phyloP scores from a whole-genome alignment of 2,329 filamentous ascomycete genomes.

The Hypoxylon sp. region DNA sequence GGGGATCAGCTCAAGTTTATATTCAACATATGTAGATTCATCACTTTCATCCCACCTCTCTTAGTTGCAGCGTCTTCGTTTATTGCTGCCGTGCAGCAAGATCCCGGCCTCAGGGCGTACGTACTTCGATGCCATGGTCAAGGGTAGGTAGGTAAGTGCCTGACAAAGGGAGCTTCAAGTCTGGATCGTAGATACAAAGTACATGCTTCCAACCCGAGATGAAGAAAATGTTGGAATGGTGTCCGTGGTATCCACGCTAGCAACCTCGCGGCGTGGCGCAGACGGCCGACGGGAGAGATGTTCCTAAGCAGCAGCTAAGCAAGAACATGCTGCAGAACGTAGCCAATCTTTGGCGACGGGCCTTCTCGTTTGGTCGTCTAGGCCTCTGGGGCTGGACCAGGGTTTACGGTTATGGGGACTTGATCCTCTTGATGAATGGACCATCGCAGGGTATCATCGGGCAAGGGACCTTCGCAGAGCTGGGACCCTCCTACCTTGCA shows the following conservation, averaged over 20 bases:
- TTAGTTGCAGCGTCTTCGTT: slow-evolving; percentile 12
- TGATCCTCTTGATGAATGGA: slow-evolving; percentile 29
- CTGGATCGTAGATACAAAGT: slow-evolving; percentile 20
- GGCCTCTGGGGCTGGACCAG: slow-evolving; percentile 25
- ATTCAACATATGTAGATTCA: slow-evolving; percentile 18
- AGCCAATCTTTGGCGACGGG: slow-evolving; percentile 29
- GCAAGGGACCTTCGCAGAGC: slow-evolving; percentile 32
- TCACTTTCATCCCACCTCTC: slow-evolving; percentile 7
- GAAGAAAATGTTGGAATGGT: slow-evolving; percentile 26
- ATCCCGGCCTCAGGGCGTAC: slow-evolving; percentile 18
- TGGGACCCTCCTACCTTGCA: slow-evolving; percentile 38
- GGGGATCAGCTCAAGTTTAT: slow-evolving; percentile 42
- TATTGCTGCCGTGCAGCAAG: slow-evolving; percentile 17
- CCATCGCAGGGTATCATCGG: slow-evolving; percentile 29
- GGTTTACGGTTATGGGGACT: slow-evolving; percentile 22
- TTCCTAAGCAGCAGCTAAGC: slow-evolving; percentile 17
- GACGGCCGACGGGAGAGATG: slow-evolving; percentile 29
- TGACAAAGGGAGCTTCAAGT: slow-evolving; percentile 10
- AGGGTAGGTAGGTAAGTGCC: slow-evolving; percentile 22
- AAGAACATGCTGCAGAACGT: slow-evolving; percentile 31
- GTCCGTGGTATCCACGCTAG: slow-evolving; percentile 33
- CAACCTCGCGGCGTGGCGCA: slow-evolving; percentile 34
- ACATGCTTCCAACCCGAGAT: slow-evolving; percentile 21
- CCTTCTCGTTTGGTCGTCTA: slow-evolving; percentile 19
- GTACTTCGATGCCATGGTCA: slow-evolving; percentile 31